Evolutionary conservation across 495 filamentous ascomycete genomes (phyloP).

Genomic region (Penicillium salamii): DNA sequence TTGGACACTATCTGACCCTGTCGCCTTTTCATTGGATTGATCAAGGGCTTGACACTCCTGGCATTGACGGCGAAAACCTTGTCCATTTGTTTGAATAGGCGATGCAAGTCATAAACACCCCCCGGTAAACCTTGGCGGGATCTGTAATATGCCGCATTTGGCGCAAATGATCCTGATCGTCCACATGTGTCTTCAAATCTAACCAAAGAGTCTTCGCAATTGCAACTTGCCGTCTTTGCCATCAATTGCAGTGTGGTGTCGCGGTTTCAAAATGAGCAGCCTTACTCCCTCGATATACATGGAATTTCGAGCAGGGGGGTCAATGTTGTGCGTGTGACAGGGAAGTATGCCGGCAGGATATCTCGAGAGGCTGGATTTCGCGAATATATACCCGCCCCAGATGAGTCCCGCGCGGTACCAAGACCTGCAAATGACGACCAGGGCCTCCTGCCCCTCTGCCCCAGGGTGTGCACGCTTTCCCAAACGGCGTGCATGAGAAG

Average conservation of each 20-base stretch:
- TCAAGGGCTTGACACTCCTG: background rate
- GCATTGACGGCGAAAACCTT: background rate
- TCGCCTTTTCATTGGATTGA: background rate
- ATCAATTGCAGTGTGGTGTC: background rate
- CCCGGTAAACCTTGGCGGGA: background rate
- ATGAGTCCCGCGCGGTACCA: background rate
- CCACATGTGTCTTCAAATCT: conserved; percentile 1
- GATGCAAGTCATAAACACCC: conserved; percentile 1
- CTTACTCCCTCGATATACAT: background rate
- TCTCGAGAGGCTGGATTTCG: conserved; percentile 7
- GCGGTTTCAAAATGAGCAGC: background rate
- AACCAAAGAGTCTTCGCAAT: background rate
- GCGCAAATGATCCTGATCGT: background rate
- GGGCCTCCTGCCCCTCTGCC: background rate
- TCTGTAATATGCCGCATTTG: background rate
- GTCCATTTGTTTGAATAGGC: background rate
- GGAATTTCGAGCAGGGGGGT: background rate
- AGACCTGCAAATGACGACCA: background rate
- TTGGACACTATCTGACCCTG: background rate
- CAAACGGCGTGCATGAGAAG: background rate
- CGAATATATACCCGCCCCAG: conserved; percentile 1
- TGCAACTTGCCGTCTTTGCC: background rate
- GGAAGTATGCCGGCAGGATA: conserved; percentile 5
- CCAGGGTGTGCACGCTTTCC: background rate
- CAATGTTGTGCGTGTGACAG: conserved; percentile 1